Evolutionary conservation across 257 asterid genomes (phyloP).

Genomic region (Thymus quinquecostatus): DNA sequence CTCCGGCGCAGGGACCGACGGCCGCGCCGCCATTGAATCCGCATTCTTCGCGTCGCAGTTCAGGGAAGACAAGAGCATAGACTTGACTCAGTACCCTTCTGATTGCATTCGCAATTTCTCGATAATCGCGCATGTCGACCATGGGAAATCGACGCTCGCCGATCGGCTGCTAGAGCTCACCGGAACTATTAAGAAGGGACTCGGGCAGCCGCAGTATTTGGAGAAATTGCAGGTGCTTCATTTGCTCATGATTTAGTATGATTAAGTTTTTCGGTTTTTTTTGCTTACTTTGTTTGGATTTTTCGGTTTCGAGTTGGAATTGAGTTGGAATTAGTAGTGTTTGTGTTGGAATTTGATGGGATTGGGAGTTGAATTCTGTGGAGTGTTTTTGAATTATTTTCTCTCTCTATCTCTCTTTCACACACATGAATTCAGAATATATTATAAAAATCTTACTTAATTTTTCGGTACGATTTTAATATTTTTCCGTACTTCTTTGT

Average conservation of each 20-base stretch:
- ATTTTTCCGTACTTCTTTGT: too few relatives aligned
- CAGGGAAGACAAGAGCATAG: constrained; percentile 70
- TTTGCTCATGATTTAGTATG: background rate
- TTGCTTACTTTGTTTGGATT: background rate
- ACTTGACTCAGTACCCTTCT: constrained; percentile 66
- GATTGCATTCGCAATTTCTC: constrained; percentile 93
- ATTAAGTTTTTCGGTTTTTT: background rate
- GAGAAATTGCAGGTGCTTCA: constrained; percentile 85
- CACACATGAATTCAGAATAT: too few relatives aligned
- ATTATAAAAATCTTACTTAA: too few relatives aligned
- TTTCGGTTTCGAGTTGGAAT: background rate
- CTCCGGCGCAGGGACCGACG: too few relatives aligned
- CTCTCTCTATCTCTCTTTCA: too few relatives aligned
- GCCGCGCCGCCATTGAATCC: constrained; percentile 14
- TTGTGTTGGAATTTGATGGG: constrained; percentile 17
- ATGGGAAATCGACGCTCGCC: constrained; percentile 97
- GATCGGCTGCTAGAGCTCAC: constrained; percentile 98
- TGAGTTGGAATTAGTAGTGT: background rate
- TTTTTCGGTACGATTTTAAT: too few relatives aligned
- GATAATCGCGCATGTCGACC: constrained; percentile 96
- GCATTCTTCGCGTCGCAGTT: constrained; percentile 73
- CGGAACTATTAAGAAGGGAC: constrained; percentile 91
- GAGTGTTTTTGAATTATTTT: background rate
- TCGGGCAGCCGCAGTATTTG: constrained; percentile 96
- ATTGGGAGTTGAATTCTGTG: background rate